These are phyloP conservation scores for Carex kokanica DNA, from an alignment of 176 grass and related monocot species.

Conservation along the genomic window DNA sequence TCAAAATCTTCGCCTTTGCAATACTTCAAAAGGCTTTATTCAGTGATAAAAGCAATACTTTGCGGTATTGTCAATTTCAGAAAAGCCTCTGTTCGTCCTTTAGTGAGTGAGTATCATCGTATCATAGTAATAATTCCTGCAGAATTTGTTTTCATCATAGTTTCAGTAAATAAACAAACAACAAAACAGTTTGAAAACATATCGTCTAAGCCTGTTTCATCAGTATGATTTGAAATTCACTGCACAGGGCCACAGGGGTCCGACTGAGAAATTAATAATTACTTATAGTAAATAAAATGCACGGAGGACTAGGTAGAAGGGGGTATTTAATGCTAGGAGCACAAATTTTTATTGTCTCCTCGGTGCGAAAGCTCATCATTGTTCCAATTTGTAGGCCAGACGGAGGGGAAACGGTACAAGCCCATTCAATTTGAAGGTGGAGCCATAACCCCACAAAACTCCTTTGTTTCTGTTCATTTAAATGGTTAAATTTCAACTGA, in stretches of 20 bases:
- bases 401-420: constrained; percentile 3
- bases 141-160: too few relatives aligned
- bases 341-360: background rate
- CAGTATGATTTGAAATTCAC: background rate
- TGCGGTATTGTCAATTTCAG: too few relatives aligned
- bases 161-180: too few relatives aligned
- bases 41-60: too few relatives aligned
- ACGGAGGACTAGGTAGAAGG: background rate
- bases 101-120: background rate
- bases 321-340: background rate
- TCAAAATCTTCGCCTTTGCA: background rate
- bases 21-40: too few relatives aligned
- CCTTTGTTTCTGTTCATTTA: background rate
- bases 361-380: background rate
- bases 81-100: background rate
- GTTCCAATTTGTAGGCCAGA: constrained; percentile 1
- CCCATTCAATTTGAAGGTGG: constrained; percentile 15
- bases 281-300: background rate
- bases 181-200: too few relatives aligned
- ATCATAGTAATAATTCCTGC: too few relatives aligned
- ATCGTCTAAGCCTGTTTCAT: too few relatives aligned
- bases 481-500: background rate
- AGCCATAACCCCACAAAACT: background rate
- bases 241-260: background rate
- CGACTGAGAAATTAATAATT: background rate